Base-by-base conservation (phyloP, 176 grass and related monocot species). In the Musa beccarii region DNA sequence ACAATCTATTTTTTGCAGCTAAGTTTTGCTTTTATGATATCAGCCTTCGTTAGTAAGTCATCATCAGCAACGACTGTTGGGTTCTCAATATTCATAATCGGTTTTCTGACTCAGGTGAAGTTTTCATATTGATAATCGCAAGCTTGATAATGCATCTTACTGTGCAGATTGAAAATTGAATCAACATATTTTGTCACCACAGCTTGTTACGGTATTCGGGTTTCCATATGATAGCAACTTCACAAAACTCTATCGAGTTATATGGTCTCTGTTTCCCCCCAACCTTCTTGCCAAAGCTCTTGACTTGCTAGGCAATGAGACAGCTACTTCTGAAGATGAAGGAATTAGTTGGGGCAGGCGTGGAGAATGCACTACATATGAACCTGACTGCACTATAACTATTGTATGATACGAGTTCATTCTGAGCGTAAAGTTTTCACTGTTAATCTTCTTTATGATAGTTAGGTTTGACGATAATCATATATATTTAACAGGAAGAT, bases 181-280 rank as follows among this genome's bases (percentile, higher is more conserved):
- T 9, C 14, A 53, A 26, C 59, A n/a, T 71, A 21, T 68, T 23
- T 76, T 49, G 50, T 55, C 65, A 28, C 4, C 84, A 75, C 89
- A 98, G 95, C 90, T 98, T 66, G 90, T 98, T 72, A 98, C 95
- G 61, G 80, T 79, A 66, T 98, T 98, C 24, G 95, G 95, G 69
- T 98, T 98, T 75, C 90, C 95, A 10, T 98, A 98, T 83, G 54
- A 62, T 12, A 20, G 4, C 61, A 26, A 61, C 49, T 91, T 76
- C 75, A 34, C 87, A 77, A 75, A 80, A n/a, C 80, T 54, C 20
- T 93, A 87, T 84, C 84, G 51, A 65, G 80, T 49, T 78, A 80
- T 98, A 82, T 98, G 94, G 95, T 98, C 95, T 70, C 73, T 98
- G 1, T 98, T 98, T 76, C 84, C 95, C 53, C 95, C 95, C 68